These are phyloP conservation scores for Phaffomyces opuntiae DNA, from an alignment of 805 yeast species.

Conservation along the genomic window DNA sequence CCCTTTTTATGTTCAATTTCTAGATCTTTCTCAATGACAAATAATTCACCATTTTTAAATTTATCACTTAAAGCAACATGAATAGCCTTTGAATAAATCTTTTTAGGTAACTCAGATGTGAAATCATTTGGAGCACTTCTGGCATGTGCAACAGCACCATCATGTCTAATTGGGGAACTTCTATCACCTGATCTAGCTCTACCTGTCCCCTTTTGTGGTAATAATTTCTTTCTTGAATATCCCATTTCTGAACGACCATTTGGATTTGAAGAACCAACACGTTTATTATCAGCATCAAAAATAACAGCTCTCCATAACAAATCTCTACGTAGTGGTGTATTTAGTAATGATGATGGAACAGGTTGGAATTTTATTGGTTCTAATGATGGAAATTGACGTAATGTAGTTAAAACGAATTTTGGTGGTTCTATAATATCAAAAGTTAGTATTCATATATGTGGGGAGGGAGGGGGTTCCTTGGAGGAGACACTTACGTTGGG, in stretches of 20 bases:
- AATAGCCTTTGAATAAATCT: slow-evolving; percentile 69
- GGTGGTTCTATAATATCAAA: slow-evolving; percentile 39
- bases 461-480: neutral
- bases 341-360: slow-evolving; percentile 62
- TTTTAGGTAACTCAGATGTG: slow-evolving; percentile 67
- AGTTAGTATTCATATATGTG: slow-evolving; percentile 8
- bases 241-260: slow-evolving; percentile 84
- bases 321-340: slow-evolving; percentile 80
- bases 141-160: slow-evolving; percentile 86
- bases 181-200: slow-evolving; percentile 94
- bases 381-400: slow-evolving; percentile 82
- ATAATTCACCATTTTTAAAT: slow-evolving; percentile 68
- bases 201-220: slow-evolving; percentile 92
- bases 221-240: slow-evolving; percentile 73
- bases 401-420: slow-evolving; percentile 64
- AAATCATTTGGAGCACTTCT: slow-evolving; percentile 87
- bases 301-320: slow-evolving; percentile 91
- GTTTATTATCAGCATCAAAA: slow-evolving; percentile 79
- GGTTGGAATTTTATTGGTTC: slow-evolving; percentile 80
- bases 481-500: slow-evolving; percentile 12
- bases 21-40: slow-evolving; percentile 47
- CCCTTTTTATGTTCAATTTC: slow-evolving; percentile 28
- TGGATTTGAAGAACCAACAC: slow-evolving; percentile 86
- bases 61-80: slow-evolving; percentile 77
- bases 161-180: slow-evolving; percentile 85